Evolutionary conservation across 2,329 filamentous ascomycete genomes (phyloP).

Genomic region (Calonectria leucothoes): DNA sequence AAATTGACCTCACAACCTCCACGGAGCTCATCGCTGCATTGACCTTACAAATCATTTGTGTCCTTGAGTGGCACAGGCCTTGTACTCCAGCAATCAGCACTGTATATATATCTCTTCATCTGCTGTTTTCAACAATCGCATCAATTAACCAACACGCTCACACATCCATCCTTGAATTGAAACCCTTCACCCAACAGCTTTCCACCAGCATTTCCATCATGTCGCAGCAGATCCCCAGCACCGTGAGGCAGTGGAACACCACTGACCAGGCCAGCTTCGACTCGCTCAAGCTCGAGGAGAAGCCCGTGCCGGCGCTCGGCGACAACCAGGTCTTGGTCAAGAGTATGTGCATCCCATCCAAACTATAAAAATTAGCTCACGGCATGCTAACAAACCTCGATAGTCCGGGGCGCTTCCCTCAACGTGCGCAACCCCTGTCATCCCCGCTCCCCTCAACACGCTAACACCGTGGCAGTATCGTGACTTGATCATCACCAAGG

Average conservation of each 20-base stretch:
- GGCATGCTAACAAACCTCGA: conserved; percentile 14
- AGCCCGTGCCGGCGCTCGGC: conserved; percentile 70
- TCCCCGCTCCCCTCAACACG: not conserved
- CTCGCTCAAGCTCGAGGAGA: conserved; percentile 65
- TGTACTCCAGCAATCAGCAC: not conserved
- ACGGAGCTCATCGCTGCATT: not conserved
- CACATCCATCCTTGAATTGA: not conserved
- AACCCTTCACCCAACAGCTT: not conserved
- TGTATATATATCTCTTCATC: not conserved
- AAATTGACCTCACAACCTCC: not conserved
- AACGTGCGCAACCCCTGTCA: conserved; percentile 50
- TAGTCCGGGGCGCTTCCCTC: conserved; percentile 62
- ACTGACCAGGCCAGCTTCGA: conserved; percentile 63
- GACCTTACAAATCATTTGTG: conserved; percentile 15
- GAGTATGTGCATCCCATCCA: conserved; percentile 39
- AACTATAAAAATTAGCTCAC: not conserved
- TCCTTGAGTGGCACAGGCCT: not conserved
- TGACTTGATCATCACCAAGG: conserved; percentile 62
- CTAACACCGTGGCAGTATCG: conserved; percentile 53
- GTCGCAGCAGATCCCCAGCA: conserved; percentile 48
- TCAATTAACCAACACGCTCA: not conserved
- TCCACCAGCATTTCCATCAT: conserved; percentile 28
- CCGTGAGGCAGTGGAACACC: conserved; percentile 69
- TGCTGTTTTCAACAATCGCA: not conserved
- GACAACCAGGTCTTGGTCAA: conserved; percentile 80